phyloP scores from a whole-genome alignment of 257 asterid genomes.

The Solanum arcanum region DNA sequence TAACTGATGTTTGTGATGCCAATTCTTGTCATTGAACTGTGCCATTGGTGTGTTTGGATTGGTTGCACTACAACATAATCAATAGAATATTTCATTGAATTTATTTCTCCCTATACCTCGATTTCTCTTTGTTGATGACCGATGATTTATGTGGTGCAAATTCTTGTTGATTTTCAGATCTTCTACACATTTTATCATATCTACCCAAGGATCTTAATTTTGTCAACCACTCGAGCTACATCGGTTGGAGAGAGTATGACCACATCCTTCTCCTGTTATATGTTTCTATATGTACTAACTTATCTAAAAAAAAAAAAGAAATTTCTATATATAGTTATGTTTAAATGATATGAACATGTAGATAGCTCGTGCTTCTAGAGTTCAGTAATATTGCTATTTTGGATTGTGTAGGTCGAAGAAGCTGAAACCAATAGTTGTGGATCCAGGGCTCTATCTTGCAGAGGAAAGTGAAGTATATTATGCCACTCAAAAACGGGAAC shows the following conservation, averaged over 20 bases:
- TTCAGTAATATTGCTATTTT: neutral
- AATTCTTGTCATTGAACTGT: neutral
- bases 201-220: constrained; percentile 84
- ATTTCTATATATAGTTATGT: neutral
- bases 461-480: constrained; percentile 58
- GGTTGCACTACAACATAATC: neutral
- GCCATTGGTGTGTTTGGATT: neutral
- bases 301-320: no score
- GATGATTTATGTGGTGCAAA: neutral
- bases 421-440: constrained; percentile 80
- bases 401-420: constrained; percentile 43
- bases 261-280: neutral
- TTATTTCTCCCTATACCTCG: neutral
- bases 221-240: constrained; percentile 79
- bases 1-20: neutral
- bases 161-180: constrained; percentile 51
- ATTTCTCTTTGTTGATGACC: neutral
- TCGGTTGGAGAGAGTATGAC: constrained; percentile 96
- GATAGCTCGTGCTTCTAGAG: neutral
- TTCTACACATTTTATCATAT: constrained; percentile 80
- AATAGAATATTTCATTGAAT: neutral
- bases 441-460: constrained; percentile 62
- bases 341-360: neutral
- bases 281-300: neutral
- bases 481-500: constrained; percentile 78